These are phyloP conservation scores for Diaporthe citrichinensis DNA, from an alignment of 2,329 filamentous ascomycete species.

Conservation along the genomic window DNA sequence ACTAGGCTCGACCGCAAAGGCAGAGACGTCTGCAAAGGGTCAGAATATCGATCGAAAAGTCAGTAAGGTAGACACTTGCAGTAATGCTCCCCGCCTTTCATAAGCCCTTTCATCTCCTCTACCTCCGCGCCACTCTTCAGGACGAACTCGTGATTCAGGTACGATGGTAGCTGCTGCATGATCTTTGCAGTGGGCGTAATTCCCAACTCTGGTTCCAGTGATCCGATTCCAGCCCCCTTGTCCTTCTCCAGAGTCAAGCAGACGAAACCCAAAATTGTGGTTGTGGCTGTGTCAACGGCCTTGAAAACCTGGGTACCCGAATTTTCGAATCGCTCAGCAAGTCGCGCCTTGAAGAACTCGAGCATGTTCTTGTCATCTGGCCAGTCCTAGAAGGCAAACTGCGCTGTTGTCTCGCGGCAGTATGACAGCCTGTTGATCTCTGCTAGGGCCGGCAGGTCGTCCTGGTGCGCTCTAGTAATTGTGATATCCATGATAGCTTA, in stretches of 20 bases:
- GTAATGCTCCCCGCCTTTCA: neutral
- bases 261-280: neutral
- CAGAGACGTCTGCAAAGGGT: neutral
- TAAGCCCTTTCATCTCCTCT: neutral
- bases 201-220: neutral
- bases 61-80: neutral
- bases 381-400: conserved; percentile 10
- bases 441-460: neutral
- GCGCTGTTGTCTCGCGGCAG: neutral
- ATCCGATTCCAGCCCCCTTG: neutral
- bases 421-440: conserved; percentile 10
- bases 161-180: neutral
- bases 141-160: neutral
- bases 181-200: neutral
- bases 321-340: neutral
- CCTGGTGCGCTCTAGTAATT: neutral
- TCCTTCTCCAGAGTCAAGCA: neutral
- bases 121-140: neutral
- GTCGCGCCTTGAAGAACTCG: neutral
- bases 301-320: neutral
- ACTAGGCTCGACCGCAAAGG: conserved; percentile 1
- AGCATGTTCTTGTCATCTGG: neutral
- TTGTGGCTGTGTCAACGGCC: neutral
- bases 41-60: neutral
- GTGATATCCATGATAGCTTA: neutral